Percentiles rank a stretch among this genome's conserved stretches.
These are phyloP conservation scores for Trichoderma polysporum DNA, from an alignment of 2,329 filamentous ascomycete species.

Conservation along the genomic window DNA sequence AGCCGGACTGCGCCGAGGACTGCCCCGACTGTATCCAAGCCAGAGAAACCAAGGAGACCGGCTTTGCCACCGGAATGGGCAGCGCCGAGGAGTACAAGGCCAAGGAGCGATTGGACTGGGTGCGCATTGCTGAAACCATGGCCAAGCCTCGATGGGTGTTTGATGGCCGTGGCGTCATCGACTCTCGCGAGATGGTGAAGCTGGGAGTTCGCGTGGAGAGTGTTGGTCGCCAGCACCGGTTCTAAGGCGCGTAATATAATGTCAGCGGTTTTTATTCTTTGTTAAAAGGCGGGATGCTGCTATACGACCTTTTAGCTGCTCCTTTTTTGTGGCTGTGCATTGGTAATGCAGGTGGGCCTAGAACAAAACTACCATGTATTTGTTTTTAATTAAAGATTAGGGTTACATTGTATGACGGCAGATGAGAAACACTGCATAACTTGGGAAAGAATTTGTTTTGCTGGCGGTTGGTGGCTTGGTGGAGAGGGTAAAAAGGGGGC, in stretches of 20 bases:
- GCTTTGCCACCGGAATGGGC: constrained; percentile 44
- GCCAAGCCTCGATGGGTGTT: constrained; percentile 56
- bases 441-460: constrained; percentile 13
- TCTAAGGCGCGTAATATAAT: constrained; percentile 30
- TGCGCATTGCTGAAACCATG: constrained; percentile 49
- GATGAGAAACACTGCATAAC: constrained; percentile 27
- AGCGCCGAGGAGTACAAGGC: constrained; percentile 45
- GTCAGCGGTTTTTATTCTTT: background rate
- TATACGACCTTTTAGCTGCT: constrained; percentile 21
- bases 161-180: constrained; percentile 56
- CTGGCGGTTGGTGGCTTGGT: background rate
- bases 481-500: background rate
- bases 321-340: constrained; percentile 19
- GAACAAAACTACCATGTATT: constrained; percentile 19
- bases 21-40: constrained; percentile 53
- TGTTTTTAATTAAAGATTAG: constrained; percentile 35
- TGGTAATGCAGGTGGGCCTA: constrained; percentile 18
- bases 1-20: constrained; percentile 46
- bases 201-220: constrained; percentile 54
- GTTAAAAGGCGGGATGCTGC: constrained; percentile 5
- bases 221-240: constrained; percentile 49
- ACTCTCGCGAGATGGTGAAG: constrained; percentile 47
- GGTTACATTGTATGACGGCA: constrained; percentile 29
- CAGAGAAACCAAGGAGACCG: constrained; percentile 38
- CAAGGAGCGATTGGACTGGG: constrained; percentile 53